Evolutionary conservation across 176 grass and related monocot genomes (phyloP), one percentile per base, ranked within the genome.

Genomic region (Phoenix roebelenii): DNA sequence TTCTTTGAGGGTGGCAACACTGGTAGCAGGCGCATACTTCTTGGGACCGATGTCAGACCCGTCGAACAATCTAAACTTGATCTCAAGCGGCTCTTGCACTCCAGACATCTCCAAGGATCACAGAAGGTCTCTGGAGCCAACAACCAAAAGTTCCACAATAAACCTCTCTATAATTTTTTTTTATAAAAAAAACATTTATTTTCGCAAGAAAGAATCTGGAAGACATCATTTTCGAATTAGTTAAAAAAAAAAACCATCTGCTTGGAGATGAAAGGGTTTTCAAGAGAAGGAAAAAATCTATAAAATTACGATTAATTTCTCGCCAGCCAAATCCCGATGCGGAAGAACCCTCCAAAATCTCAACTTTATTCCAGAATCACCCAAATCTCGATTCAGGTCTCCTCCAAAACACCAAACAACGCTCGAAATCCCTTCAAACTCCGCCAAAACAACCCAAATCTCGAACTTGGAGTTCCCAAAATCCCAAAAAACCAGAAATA

Each of bases 11-110:
- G 29, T 73, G 20, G 5, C 23, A 22, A 73, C 53, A 22, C 55
- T 63, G 26, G 70, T 61, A 32, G 59, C 49, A 16, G 49, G 50
- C 22, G 70, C 23, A 61, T 63, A 60, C 52, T 22, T 44, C 32
- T 19, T 61, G 2, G 70, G 70, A n/a, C 58, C 70, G 17, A 73
- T 63, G 25, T 73, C 70, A 7, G 70, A 73, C 53, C 70, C 70
- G 52, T 73, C 58, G 3, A 60, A 56, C 24, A 73, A 61, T 50
- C 17, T 57, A 63, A 73, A 63, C 61, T 51, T 58, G 17, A 73
- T 73, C 53, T 73, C 58, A 39, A 73, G 52, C 16, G 25, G 39
- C 0, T 54, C 62, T 50, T 65, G 62, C 15, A 65, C 48, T 65
- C 44, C 62, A 51, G 62, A 51, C 62, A 65, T 65, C 4, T 65